A percentile compares a stretch with the other conserved stretches of the same genome.
phyloP scores from a whole-genome alignment of 1,284 basidiomycete species.

The Cutaneotrichosporon curvatum region DNA sequence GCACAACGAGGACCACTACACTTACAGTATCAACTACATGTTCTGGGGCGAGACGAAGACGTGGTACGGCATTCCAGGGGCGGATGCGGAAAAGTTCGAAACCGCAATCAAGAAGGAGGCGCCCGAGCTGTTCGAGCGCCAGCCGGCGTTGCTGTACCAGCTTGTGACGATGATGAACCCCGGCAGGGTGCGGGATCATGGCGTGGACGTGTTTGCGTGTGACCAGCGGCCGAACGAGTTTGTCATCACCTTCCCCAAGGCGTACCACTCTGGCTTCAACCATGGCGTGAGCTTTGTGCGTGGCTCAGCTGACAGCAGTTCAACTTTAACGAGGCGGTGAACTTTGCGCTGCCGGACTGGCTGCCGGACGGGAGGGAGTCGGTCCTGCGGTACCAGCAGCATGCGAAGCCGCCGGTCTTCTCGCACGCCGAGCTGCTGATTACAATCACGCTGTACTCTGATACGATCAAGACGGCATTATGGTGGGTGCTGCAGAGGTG shows the following conservation, averaged over 20 bases:
- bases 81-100: slow-evolving; percentile 92
- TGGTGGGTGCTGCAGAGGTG: slow-evolving; percentile 58
- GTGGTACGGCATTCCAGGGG: slow-evolving; percentile 97
- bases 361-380: slow-evolving; percentile 77
- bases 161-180: slow-evolving; percentile 98
- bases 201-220: slow-evolving; percentile 88
- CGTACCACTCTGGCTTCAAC: slow-evolving; percentile 98
- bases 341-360: slow-evolving; percentile 98
- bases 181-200: slow-evolving; percentile 71
- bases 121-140: slow-evolving; percentile 96
- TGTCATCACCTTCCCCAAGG: slow-evolving; percentile 95
- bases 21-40: slow-evolving; percentile 93
- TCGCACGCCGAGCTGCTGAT: slow-evolving; percentile 95
- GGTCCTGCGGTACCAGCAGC: slow-evolving; percentile 77
- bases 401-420: slow-evolving; percentile 90
- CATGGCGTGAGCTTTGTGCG: slow-evolving; percentile 63
- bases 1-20: slow-evolving; percentile 99
- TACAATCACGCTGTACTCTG: slow-evolving; percentile 88
- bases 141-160: slow-evolving; percentile 94
- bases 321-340: slow-evolving; percentile 99
- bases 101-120: slow-evolving; percentile 90
- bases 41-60: slow-evolving; percentile 99
- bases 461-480: slow-evolving; percentile 83
- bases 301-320: slow-evolving; percentile 51
- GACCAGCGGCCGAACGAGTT: slow-evolving; percentile 98